Base-by-base conservation (phyloP, 805 yeast species). In the Kazachstania taianensis region DNA sequence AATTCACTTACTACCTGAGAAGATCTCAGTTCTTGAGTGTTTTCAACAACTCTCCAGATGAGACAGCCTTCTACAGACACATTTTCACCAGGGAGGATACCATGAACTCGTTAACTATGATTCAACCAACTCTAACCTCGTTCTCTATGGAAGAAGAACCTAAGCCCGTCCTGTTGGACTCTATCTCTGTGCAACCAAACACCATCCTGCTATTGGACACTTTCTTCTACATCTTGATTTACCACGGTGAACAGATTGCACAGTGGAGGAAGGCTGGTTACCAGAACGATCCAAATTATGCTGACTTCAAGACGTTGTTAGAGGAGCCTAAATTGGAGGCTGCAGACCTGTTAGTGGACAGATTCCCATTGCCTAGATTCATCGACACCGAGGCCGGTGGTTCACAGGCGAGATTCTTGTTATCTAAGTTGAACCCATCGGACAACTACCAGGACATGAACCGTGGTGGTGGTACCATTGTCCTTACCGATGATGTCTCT, bases 371-470 rank as follows among this genome's bases (percentile, higher is more conserved):
- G 54, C 99, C 99, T 32, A 75, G 98, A 63, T 92, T 89, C 55
- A 87, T 92, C 49, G 95, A 89, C 51, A 85, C 96, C 41, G 96
- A 89, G 57, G 96, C 89, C 50, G 97, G 98, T 51, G 96, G 96
- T 38, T 87, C 96, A 12, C 99, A 92, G 65, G 96, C 97, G 2
- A 78, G 99, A 64, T 92, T 92, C 70, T 70, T 92, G 61, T 77
- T 85, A 61, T 84, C 96, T 20, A 92, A 86, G 63, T 75, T 92
- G 60, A 92, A 94, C 61, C 98, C 98, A 28, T 81, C 95, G 32
- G 85, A 82, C 44, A 79, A 87, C 27, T 81, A 81, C 56, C 76
- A 79, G 57, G 67, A 65, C 32, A 63, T 61, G 25, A 45, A 56
- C 29, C 66, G 65, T 10, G 73, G 73, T 30, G 74, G 76, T 29